Evolutionary conservation across 2,329 filamentous ascomycete genomes (phyloP), one percentile per base, ranked within the genome.

Genomic region (Fusarium sp.): DNA sequence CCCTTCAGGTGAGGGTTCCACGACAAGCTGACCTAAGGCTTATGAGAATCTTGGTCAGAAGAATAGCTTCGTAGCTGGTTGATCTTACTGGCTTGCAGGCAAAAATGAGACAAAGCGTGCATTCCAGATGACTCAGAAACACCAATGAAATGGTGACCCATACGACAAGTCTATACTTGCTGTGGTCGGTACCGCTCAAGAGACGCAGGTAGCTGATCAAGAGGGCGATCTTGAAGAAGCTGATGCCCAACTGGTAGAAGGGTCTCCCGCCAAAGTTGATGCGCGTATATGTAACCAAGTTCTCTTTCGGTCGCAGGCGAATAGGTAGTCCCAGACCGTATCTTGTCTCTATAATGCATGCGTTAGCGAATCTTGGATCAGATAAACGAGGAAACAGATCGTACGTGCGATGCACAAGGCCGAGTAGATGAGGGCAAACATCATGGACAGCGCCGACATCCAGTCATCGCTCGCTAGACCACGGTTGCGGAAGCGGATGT

Each of bases 151-250:
- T 85, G 51, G 83, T 79, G 4, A 74, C 46, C 81, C 82, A 86
- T 12, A 88, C 84, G 3, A 84, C 59, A 2, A 74, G 69, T 3
- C 84, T 80, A 52, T 88, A 88, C 0, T 66, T 46, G 23, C 71
- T 78, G 54, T 85, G 84, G 28, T 83, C 81, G 0, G 85, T 87
- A 1, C 83, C 82, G 43, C 82, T 81, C 36, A 88, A 78, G 3
- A 88, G 80, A 7, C 85, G 82, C 16, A 88, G 75, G 66, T 87
- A 88, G 66, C 84, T 86, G 70, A 88, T 82, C 60, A 86, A 78
- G 3, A 88, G 78, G 0, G 86, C 85, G 30, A 87, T 82, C 72
- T 88, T 88, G 81, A 88, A 88, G 61, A 86, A 86, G 63, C 84
- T 84, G 73, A 88, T 86, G 39, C 86, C 86, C 8, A 87, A 52